Conservation (phyloP, 345 rosid genomes). For the Gynandropsis gynandra region DNA sequence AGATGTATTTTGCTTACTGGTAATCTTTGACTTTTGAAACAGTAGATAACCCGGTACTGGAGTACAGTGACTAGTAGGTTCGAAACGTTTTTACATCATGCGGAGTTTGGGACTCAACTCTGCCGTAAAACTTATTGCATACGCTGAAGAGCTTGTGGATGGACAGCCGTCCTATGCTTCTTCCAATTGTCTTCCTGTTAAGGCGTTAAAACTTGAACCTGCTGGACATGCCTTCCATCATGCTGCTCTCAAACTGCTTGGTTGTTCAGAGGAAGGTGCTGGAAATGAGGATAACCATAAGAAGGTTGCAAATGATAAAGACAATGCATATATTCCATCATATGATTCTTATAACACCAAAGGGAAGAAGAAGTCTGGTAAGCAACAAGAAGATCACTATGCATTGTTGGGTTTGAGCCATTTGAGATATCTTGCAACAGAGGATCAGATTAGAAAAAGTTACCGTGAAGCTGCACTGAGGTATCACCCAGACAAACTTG, state of each 20-base stretch:
- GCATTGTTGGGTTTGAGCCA: slow-evolving; percentile 80
- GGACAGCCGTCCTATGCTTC: slow-evolving; percentile 54
- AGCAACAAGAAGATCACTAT: slow-evolving; percentile 85
- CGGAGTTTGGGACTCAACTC: slow-evolving; percentile 36
- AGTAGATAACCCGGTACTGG: slow-evolving; percentile 5
- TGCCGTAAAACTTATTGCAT: slow-evolving; percentile 45
- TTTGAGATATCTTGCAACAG: slow-evolving; percentile 89
- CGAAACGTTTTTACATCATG: slow-evolving; percentile 3
- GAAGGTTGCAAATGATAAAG: slow-evolving; percentile 51
- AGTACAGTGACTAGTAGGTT: slow-evolving; percentile 12
- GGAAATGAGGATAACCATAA: slow-evolving; percentile 31
- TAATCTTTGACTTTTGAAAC: slow-evolving; percentile 12
- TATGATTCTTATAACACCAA: slow-evolving; percentile 51
- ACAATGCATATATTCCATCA: slow-evolving; percentile 49
- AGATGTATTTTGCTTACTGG: no score
- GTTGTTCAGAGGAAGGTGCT: slow-evolving; percentile 46
- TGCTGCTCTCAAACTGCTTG: slow-evolving; percentile 75
- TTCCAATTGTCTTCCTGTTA: slow-evolving; percentile 73
- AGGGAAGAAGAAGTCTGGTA: slow-evolving; percentile 58
- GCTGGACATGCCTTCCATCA: slow-evolving; percentile 87
- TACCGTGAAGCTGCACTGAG: slow-evolving; percentile 87
- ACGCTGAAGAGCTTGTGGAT: slow-evolving; percentile 58
- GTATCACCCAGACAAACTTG: slow-evolving; percentile 94
- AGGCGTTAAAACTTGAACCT: slow-evolving; percentile 71
- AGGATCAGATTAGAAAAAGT: slow-evolving; percentile 85